These are phyloP conservation scores for Lolium rigidum DNA, from an alignment of 176 grass and related monocot genomes.

Conservation along the genomic window DNA sequence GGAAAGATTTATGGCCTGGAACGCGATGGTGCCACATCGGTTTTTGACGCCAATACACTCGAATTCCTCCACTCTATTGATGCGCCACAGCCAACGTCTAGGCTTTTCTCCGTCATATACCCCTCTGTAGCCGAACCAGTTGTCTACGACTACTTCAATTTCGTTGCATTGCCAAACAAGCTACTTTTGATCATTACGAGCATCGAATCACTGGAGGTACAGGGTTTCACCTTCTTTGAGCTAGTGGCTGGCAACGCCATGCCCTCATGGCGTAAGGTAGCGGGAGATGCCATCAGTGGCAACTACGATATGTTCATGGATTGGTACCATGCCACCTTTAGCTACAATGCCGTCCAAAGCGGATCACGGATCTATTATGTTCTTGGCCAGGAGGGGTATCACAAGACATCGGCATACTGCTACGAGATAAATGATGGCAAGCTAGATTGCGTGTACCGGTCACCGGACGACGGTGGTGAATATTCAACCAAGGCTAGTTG, in stretches of 20 bases:
- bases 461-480: neutral
- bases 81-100: neutral
- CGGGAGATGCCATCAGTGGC: neutral
- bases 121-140: neutral
- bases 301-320: constrained; percentile 4
- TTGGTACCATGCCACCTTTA: neutral
- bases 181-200: neutral
- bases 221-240: neutral
- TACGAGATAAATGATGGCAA: neutral
- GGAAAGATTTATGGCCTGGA: neutral
- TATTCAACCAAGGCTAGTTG: constrained; percentile 10
- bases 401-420: neutral
- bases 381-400: neutral
- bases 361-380: constrained; percentile 11
- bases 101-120: neutral
- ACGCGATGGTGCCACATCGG: neutral
- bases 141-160: neutral
- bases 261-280: neutral
- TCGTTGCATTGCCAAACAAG: neutral
- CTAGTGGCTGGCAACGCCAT: neutral
- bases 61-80: neutral
- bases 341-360: neutral
- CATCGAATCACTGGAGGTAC: neutral
- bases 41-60: neutral
- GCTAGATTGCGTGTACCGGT: neutral